Evolutionary conservation across 108 stramenopile species (phyloP).

Genomic region (Skeletonema potamos): DNA sequence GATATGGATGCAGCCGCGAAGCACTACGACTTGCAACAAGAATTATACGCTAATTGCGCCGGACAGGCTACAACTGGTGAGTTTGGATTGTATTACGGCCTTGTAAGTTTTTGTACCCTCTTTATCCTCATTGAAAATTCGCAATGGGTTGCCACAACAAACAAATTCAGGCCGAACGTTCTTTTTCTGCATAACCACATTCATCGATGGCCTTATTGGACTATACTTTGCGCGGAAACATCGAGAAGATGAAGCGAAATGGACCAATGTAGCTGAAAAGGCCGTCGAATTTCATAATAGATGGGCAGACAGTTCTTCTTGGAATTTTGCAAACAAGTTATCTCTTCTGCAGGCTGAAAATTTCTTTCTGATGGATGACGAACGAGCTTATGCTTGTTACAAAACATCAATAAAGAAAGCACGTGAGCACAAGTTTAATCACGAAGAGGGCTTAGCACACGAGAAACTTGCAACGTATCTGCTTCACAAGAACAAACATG

Average conservation of each 20-base stretch:
- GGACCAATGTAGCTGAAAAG: conserved; percentile 21
- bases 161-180: not conserved
- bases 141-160: not conserved
- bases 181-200: conserved; percentile 21
- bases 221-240: conserved; percentile 40
- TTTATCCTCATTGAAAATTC: not conserved
- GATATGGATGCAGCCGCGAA: not conserved
- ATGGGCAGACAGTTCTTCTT: conserved; percentile 42
- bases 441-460: conserved; percentile 54
- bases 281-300: conserved; percentile 11
- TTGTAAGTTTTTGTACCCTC: not conserved
- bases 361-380: conserved; percentile 35
- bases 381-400: conserved; percentile 36
- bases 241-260: conserved; percentile 21
- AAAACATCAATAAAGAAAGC: conserved; percentile 41
- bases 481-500: conserved; percentile 15
- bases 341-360: conserved; percentile 56
- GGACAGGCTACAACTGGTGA: not conserved
- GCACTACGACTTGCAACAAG: not conserved
- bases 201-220: conserved; percentile 49
- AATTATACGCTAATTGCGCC: not conserved
- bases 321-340: conserved; percentile 53
- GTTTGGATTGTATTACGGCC: not conserved
- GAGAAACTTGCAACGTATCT: conserved; percentile 45
- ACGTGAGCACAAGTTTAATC: conserved; percentile 44